Percentiles rank a stretch among this genome's conserved stretches.
Conservation (phyloP, 495 filamentous ascomycete genomes). For the Neurospora sp. region DNA sequence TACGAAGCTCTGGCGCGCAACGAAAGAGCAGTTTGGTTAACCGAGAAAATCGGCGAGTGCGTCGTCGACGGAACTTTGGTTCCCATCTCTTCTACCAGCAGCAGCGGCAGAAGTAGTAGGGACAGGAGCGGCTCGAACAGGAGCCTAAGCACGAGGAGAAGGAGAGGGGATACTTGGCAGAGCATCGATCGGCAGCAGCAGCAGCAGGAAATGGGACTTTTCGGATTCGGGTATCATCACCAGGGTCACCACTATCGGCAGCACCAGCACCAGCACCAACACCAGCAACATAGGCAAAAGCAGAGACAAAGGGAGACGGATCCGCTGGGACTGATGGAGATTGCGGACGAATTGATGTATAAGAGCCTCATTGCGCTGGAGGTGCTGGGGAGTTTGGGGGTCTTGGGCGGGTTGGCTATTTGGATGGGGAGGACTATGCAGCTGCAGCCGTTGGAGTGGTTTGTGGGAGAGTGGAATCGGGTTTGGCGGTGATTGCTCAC, state of each 20-base stretch:
- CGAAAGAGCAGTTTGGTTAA: slow-evolving; percentile 74
- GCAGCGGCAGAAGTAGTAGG: not conserved
- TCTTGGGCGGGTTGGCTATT: slow-evolving; percentile 63
- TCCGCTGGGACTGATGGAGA: slow-evolving; percentile 64
- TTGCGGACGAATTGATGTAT: slow-evolving; percentile 55
- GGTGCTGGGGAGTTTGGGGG: slow-evolving; percentile 64
- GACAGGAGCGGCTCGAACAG: not conserved
- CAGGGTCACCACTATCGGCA: not conserved
- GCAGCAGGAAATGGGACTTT: not conserved
- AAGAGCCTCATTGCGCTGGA: slow-evolving; percentile 63
- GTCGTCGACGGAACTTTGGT: slow-evolving; percentile 63
- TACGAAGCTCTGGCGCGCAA: slow-evolving; percentile 59
- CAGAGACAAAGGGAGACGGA: slow-evolving; percentile 44
- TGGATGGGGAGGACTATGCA: slow-evolving; percentile 39
- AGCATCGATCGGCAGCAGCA: slow-evolving; percentile 2
- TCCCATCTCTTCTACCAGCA: slow-evolving; percentile 19
- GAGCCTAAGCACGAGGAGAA: not conserved
- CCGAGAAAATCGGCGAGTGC: slow-evolving; percentile 62
- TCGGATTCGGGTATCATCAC: not conserved
- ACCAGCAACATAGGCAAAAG: slow-evolving; percentile 9
- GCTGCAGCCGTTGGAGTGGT: slow-evolving; percentile 13
- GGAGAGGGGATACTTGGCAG: not conserved
- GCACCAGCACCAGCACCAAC: not conserved
- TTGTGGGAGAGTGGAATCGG: slow-evolving; percentile 20
- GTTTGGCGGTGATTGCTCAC: slow-evolving; percentile 11